Evolutionary conservation across 805 yeast species (phyloP).

Genomic region (Wickerhamiella vanderwaltii): DNA sequence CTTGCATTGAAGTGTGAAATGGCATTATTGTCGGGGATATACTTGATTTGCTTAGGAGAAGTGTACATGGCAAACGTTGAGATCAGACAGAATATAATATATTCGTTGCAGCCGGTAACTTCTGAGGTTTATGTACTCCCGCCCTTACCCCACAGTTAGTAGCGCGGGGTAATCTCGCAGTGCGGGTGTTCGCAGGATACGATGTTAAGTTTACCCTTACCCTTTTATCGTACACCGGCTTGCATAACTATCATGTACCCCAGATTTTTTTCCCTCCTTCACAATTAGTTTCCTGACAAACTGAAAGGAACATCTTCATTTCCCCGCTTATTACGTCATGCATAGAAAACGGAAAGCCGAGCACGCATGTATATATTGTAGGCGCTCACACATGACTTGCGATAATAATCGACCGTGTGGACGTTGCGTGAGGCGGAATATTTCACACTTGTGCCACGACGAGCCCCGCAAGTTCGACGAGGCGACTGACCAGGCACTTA

Average conservation of each 20-base stretch:
- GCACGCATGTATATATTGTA: constrained; percentile 76
- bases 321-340: too few relatives aligned
- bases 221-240: too few relatives aligned
- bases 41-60: neutral
- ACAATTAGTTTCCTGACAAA: too few relatives aligned
- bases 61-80: constrained; percentile 7
- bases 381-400: constrained; percentile 90
- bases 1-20: neutral
- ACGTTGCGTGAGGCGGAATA: constrained; percentile 74
- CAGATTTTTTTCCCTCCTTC: too few relatives aligned
- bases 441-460: constrained; percentile 77
- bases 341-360: constrained; percentile 23
- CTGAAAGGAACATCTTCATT: too few relatives aligned
- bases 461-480: constrained; percentile 49
- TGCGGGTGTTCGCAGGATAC: too few relatives aligned
- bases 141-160: too few relatives aligned
- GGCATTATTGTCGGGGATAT: constrained; percentile 7
- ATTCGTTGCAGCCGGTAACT: neutral
- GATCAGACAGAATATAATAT: too few relatives aligned
- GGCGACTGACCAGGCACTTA: constrained; percentile 24
- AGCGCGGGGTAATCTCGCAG: too few relatives aligned
- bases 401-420: constrained; percentile 66
- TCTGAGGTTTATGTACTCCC: too few relatives aligned
- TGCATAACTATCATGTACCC: too few relatives aligned
- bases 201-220: too few relatives aligned